These are phyloP conservation scores for Xylariaceae sp. DNA, from an alignment of 2,329 filamentous ascomycete species.

Conservation along the genomic window DNA sequence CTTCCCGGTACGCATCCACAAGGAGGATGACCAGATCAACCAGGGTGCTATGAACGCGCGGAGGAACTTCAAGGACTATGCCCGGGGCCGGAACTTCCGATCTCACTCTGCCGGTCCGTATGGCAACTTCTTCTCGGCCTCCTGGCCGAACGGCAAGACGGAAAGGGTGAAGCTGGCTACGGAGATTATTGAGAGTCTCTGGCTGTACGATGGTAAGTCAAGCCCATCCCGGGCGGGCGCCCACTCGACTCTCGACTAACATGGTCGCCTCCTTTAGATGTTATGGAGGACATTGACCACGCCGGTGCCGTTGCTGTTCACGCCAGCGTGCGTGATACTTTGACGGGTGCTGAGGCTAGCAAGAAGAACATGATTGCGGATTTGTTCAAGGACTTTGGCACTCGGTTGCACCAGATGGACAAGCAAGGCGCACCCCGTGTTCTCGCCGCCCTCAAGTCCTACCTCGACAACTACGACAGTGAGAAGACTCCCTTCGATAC, in stretches of 20 bases:
- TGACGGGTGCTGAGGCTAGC: conserved; percentile 9
- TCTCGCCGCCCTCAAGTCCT: conserved; percentile 16
- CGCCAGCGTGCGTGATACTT: conserved; percentile 17
- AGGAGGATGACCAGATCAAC: conserved; percentile 19
- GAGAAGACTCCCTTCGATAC: conserved; percentile 21
- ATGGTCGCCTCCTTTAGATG: conserved; percentile 7
- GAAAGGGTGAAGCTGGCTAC: conserved; percentile 22
- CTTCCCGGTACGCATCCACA: conserved; percentile 21
- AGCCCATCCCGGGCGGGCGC: background rate
- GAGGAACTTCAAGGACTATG: conserved; percentile 20
- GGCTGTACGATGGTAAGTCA: conserved; percentile 22
- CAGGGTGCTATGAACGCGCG: conserved; percentile 19
- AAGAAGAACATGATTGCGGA: conserved; percentile 18
- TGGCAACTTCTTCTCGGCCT: conserved; percentile 22
- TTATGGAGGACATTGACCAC: conserved; percentile 22
- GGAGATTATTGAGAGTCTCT: conserved; percentile 22
- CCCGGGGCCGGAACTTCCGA: conserved; percentile 16
- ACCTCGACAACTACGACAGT: conserved; percentile 24
- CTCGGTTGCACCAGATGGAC: conserved; percentile 18
- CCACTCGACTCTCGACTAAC: conserved; percentile 1
- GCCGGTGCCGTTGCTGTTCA: conserved; percentile 16
- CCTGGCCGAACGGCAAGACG: conserved; percentile 20
- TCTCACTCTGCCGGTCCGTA: conserved; percentile 20
- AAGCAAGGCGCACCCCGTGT: conserved; percentile 18
- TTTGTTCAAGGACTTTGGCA: conserved; percentile 20